Conservation (phyloP, 1,284 basidiomycete species). For the Ganoderma boninense region DNA sequence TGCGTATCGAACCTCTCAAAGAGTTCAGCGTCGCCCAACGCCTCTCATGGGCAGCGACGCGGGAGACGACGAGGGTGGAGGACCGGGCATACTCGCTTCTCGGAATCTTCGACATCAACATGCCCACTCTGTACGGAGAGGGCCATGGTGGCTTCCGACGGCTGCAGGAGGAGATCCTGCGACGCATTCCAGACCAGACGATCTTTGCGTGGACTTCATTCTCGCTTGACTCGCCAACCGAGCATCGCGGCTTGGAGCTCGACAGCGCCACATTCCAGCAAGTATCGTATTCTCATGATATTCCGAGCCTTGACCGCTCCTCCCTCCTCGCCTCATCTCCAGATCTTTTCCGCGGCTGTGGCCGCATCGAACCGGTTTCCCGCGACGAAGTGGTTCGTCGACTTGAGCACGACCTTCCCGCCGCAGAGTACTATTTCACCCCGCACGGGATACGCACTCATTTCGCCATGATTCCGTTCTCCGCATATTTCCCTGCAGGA, state of each 20-base stretch:
- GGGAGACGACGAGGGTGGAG: constrained; percentile 14
- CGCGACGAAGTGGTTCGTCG: not conserved
- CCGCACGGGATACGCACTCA: not conserved
- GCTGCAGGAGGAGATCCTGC: constrained; percentile 19
- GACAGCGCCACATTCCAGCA: not conserved
- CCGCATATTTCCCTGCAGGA: not conserved
- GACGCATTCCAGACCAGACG: constrained; percentile 9
- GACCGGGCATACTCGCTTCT: constrained; percentile 23
- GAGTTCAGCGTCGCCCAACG: constrained; percentile 10
- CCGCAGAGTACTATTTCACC: not conserved
- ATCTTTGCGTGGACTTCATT: constrained; percentile 13
- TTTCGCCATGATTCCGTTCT: not conserved
- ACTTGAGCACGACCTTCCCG: not conserved
- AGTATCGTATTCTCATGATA: too few species aligned
- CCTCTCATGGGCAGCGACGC: constrained; percentile 16
- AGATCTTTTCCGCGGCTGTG: not conserved
- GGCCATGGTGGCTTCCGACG: constrained; percentile 9
- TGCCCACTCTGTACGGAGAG: constrained; percentile 18
- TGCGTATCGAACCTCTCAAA: not conserved
- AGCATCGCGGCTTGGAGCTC: not conserved
- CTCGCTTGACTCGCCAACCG: not conserved
- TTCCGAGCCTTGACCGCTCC: too few species aligned
- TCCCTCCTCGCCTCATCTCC: not conserved
- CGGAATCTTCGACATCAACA: constrained; percentile 19
- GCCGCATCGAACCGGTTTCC: not conserved